Conservation (phyloP, 139 green algal species). For the Micromonas commoda region DNA sequence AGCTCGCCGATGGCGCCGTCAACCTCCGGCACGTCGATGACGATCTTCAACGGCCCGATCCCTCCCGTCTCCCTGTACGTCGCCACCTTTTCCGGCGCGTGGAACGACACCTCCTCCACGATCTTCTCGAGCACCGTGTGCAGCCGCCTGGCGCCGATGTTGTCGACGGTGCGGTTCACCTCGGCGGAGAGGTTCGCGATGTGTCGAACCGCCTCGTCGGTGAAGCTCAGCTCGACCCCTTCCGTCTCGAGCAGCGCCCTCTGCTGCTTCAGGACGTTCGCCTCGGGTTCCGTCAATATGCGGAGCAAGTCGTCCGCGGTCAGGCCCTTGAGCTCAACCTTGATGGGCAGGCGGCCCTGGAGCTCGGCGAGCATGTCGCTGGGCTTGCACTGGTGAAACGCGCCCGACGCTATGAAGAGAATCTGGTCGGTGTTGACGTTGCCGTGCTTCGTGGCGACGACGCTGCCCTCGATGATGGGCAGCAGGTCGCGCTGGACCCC, state of each 20-base stretch:
- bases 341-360: slow-evolving; percentile 80
- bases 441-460: slow-evolving; percentile 56
- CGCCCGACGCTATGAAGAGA: slow-evolving; percentile 90
- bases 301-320: slow-evolving; percentile 60
- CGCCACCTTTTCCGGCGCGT: slow-evolving; percentile 67
- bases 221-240: slow-evolving; percentile 82
- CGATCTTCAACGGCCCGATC: not conserved
- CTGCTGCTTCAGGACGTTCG: slow-evolving; percentile 91
- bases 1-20: slow-evolving; percentile 16
- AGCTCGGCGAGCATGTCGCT: slow-evolving; percentile 82
- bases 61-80: not conserved
- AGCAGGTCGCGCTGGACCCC: slow-evolving; percentile 94
- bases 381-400: slow-evolving; percentile 86
- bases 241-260: slow-evolving; percentile 82
- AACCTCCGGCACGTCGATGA: slow-evolving; percentile 10
- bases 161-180: slow-evolving; percentile 68
- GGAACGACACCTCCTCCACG: slow-evolving; percentile 84
- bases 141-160: slow-evolving; percentile 87
- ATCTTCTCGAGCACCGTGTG: slow-evolving; percentile 91
- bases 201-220: slow-evolving; percentile 58
- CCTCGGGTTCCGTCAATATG: slow-evolving; percentile 77
- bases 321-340: slow-evolving; percentile 84
- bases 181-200: slow-evolving; percentile 60
- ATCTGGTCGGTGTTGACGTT: slow-evolving; percentile 94
- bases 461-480: slow-evolving; percentile 91